Base-by-base conservation (phyloP, 345 rosid species). In the Moringa oleifera region DNA sequence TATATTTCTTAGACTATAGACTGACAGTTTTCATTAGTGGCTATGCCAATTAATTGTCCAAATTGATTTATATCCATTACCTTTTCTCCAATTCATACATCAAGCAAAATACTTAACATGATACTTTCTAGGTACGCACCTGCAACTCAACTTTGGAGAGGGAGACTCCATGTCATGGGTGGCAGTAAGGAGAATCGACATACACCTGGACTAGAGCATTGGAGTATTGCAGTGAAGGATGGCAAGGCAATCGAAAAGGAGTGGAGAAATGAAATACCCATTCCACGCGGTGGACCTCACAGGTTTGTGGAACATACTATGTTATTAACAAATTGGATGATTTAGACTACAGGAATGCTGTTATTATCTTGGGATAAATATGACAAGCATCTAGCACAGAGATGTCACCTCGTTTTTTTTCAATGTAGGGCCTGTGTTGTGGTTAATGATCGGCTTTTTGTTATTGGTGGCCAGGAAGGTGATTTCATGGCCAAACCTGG, bases 401-500 rank as follows among this genome's bases (percentile, higher is more conserved):
- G 47, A 41, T 41, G 12, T 41, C 47, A 41, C 1, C 47, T 41
- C 1, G 12, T 41, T 41, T 41, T 41, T 41, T 11, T 41, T 41
- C 13, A 11, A 41, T 74, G 64, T 66, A 90, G 97, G 82, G 94
- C 97, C 24, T 88, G 97, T 36, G 55, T 90, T 23, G 97, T 90
- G 65, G 88, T 78, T 66, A 74, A 88, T 77, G 96, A 88, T 58
- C 75, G 67, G 15, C 90, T 93, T 64, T 74, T 73, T 66, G 87
- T 93, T 51, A 71, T 90, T 62, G 98, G 97, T 37, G 98, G 98
- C 61, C 98, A 93, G 79, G 98, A 93, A 73, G 98, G 98, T 68
- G 98, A 93, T 82, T 93, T 90, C 77, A 90, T 93, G 98, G 98
- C 98, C 15, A 90, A 88, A 79, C 96, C 97, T 53, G 97, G 97